A percentile compares a stretch with the other conserved stretches of the same genome.
Evolutionary conservation across 139 green algal species (phyloP).

Genomic region (Pedinophyceae sp.): DNA sequence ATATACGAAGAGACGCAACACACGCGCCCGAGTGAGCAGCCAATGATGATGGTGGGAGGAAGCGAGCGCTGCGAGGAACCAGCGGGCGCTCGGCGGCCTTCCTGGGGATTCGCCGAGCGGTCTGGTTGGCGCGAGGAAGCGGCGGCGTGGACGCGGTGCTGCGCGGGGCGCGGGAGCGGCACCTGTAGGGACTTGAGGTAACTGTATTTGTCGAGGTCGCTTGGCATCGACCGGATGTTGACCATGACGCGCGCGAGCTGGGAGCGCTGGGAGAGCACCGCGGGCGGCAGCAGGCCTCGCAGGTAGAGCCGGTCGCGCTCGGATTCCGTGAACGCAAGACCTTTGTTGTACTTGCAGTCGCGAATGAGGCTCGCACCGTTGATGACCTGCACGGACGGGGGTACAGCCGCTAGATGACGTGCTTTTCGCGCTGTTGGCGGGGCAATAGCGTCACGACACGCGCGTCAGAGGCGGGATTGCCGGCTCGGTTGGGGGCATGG

Average conservation of each 20-base stretch:
- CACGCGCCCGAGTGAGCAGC: too few species aligned
- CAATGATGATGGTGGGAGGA: too few species aligned
- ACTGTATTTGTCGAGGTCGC: constrained; percentile 47
- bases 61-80: too few species aligned
- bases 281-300: constrained; percentile 66
- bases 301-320: constrained; percentile 72
- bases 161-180: constrained; percentile 20
- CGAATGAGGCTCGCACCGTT: constrained; percentile 63
- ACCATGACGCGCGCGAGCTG: constrained; percentile 62
- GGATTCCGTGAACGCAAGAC: constrained; percentile 56
- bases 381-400: constrained; percentile 28
- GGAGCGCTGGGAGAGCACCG: constrained; percentile 55
- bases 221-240: constrained; percentile 53
- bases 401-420: not conserved
- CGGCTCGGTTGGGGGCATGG: too few species aligned
- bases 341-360: constrained; percentile 73
- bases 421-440: not conserved
- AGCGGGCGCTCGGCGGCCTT: too few species aligned
- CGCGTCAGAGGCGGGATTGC: too few species aligned
- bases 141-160: constrained; percentile 39
- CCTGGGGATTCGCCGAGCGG: too few species aligned
- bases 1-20: too few species aligned
- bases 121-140: too few species aligned
- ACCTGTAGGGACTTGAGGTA: constrained; percentile 59
- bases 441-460: not conserved